Base-by-base conservation (phyloP, 116 monocot species). In the Iris pallida region DNA sequence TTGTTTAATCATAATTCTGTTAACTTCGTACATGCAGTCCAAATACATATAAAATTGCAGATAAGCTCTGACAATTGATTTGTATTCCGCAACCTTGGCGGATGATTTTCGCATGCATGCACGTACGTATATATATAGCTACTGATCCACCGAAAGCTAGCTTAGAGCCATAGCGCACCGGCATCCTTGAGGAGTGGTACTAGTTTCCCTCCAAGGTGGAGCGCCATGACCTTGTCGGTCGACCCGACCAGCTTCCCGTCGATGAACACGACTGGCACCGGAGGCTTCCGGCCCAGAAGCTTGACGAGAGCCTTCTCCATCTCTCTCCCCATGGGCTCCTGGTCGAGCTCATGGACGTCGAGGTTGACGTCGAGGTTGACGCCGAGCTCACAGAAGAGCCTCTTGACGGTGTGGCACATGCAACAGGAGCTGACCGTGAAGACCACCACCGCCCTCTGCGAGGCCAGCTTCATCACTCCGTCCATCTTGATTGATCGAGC, bases 201-300 rank as follows among this genome's bases (percentile, higher is more conserved):
- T 4, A 75, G 63, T 46, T 68, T 68, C 12, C 75, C 75, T 56
- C 61, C 20, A 41, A 75, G 53, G 59, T 75, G 75, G n/a, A 75
- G 57, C 15, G 75, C 68, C 75, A 75, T 68, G 20, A 75, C 60
- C 68, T 45, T 60, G 18, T 75, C 75, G 8, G 60, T 13, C 3
- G 68, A 68, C 3, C 75, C 75, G 11, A 69, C 68, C 18, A 75
- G 55, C 12, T 55, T 54, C 10, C 75, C 75, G 13, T 68, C 69
- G n/a, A 69, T 61, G 53, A 68, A 75, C 58, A 75, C 75, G 0
- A 68, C 75, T 42, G 75, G 75, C 19, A 75, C 60, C 53, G 54
- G 42, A 14, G 48, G 5, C 60, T 19, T 8, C 43, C 1, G 60
- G 2, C 11, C 42, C 51, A 61, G 20, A 14, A 61, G 60, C 0